A percentile compares a stretch with the other conserved stretches of the same genome.
phyloP scores from a whole-genome alignment of 2,329 filamentous ascomycete genomes.

The Aspergillus glaucus region DNA sequence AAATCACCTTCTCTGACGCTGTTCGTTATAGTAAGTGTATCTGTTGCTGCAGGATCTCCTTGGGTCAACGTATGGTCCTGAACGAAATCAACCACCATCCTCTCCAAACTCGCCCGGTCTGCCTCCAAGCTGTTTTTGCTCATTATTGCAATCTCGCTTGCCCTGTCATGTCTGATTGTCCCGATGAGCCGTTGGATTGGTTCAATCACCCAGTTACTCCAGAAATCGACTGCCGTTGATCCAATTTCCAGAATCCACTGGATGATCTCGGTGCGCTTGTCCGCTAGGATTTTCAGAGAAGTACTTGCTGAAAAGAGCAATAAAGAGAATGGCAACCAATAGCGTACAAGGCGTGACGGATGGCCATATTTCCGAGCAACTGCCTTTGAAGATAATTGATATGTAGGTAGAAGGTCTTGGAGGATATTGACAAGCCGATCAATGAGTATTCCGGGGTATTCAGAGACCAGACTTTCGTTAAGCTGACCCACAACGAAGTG shows the following conservation, averaged over 20 bases:
- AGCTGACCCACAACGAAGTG: constrained; percentile 36
- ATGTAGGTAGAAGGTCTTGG: constrained; percentile 59
- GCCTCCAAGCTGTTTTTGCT: constrained; percentile 85
- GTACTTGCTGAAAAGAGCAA: constrained; percentile 79
- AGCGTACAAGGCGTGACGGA: constrained; percentile 68
- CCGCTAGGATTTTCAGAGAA: constrained; percentile 70
- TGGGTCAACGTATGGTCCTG: constrained; percentile 59
- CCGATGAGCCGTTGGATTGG: constrained; percentile 75
- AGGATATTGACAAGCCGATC: constrained; percentile 53
- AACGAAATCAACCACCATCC: constrained; percentile 97
- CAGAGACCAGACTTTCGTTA: constrained; percentile 18
- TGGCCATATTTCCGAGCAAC: constrained; percentile 63
- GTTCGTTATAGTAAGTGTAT: constrained; percentile 67
- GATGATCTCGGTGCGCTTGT: constrained; percentile 67
- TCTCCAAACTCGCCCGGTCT: constrained; percentile 84
- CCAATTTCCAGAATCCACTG: constrained; percentile 76
- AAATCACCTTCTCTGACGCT: constrained; percentile 89
- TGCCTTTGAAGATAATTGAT: constrained; percentile 51
- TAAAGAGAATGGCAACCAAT: constrained; percentile 74
- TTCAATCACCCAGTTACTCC: constrained; percentile 92
- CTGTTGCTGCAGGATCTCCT: constrained; percentile 51
- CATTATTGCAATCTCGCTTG: constrained; percentile 93
- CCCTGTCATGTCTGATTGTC: constrained; percentile 88
- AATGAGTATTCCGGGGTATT: constrained; percentile 34
- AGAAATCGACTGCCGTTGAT: constrained; percentile 77